phyloP scores from a whole-genome alignment of 495 filamentous ascomycete species.

The Annulohypoxylon moriforme region DNA sequence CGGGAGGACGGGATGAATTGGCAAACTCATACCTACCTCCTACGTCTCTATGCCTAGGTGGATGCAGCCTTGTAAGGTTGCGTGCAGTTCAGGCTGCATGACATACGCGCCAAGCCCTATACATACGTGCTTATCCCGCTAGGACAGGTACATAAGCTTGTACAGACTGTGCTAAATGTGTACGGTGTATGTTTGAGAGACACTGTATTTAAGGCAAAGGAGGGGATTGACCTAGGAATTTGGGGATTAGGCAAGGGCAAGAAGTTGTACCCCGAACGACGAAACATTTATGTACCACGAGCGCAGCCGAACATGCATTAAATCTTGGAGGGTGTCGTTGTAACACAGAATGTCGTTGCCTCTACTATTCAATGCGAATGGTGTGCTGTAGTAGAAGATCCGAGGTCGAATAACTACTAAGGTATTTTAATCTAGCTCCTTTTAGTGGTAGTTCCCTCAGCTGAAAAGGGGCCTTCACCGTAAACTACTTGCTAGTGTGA shows the following conservation, averaged over 20 bases:
- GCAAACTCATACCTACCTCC: slow-evolving; percentile 5
- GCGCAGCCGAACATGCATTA: not conserved
- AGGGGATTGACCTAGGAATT: slow-evolving; percentile 6
- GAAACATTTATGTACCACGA: slow-evolving; percentile 8
- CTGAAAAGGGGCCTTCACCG: slow-evolving; percentile 25
- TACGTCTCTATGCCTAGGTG: slow-evolving; percentile 8
- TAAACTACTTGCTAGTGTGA: slow-evolving; percentile 14
- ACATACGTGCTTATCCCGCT: slow-evolving; percentile 23
- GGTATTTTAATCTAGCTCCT: slow-evolving; percentile 14
- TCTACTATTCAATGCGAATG: not conserved
- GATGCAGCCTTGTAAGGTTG: slow-evolving; percentile 48
- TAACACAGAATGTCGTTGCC: slow-evolving; percentile 2
- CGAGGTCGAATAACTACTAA: not conserved
- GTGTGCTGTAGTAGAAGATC: not conserved
- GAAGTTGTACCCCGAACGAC: slow-evolving; percentile 31
- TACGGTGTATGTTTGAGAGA: slow-evolving; percentile 20
- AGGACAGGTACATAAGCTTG: slow-evolving; percentile 6
- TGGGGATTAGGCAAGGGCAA: slow-evolving; percentile 13
- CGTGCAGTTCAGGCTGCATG: slow-evolving; percentile 44
- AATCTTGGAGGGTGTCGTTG: not conserved
- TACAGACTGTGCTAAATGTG: slow-evolving; percentile 2
- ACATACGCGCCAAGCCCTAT: slow-evolving; percentile 42
- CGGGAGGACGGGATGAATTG: slow-evolving; percentile 33
- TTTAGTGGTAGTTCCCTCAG: slow-evolving; percentile 28
- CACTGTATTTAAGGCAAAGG: slow-evolving; percentile 19